Percentiles rank a stretch among this genome's conserved stretches.
Evolutionary conservation across 306 rosid species (phyloP).

Genomic region (Dalbergia oliveri): DNA sequence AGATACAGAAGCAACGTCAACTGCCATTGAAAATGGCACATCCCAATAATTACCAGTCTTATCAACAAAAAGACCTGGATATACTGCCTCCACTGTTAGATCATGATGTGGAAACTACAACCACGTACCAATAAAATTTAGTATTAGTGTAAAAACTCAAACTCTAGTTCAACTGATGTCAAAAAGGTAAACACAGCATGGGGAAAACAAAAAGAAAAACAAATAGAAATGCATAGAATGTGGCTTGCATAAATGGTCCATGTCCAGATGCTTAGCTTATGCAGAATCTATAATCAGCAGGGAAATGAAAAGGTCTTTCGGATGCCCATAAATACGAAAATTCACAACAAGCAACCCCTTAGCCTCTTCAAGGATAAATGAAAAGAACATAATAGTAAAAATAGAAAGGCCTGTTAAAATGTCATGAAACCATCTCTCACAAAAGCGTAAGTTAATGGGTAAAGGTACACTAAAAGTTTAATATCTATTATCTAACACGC

Average conservation of each 20-base stretch:
- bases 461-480: too few relatives aligned
- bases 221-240: neutral
- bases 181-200: neutral
- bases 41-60: conserved; percentile 86
- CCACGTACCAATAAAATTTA: conserved; percentile 35
- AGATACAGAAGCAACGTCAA: conserved; percentile 79
- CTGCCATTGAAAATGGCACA: conserved; percentile 77
- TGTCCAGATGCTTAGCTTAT: neutral
- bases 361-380: conserved; percentile 18
- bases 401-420: conserved; percentile 4
- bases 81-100: conserved; percentile 78
- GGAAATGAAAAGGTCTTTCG: neutral
- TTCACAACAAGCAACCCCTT: neutral
- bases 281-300: conserved; percentile 8
- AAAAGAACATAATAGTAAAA: conserved; percentile 19
- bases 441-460: too few relatives aligned
- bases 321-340: too few relatives aligned
- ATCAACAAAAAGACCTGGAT: conserved; percentile 86
- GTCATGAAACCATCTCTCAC: too few relatives aligned
- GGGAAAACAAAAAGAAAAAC: neutral
- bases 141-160: conserved; percentile 8
- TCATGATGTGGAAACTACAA: conserved; percentile 86
- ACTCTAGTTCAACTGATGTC: conserved; percentile 32
- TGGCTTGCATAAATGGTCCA: neutral
- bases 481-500: too few relatives aligned